A percentile compares a stretch with the other conserved stretches of the same genome.
Conservation (phyloP, 2,329 filamentous ascomycete genomes). For the Arthrobotrys sphaeroides region DNA sequence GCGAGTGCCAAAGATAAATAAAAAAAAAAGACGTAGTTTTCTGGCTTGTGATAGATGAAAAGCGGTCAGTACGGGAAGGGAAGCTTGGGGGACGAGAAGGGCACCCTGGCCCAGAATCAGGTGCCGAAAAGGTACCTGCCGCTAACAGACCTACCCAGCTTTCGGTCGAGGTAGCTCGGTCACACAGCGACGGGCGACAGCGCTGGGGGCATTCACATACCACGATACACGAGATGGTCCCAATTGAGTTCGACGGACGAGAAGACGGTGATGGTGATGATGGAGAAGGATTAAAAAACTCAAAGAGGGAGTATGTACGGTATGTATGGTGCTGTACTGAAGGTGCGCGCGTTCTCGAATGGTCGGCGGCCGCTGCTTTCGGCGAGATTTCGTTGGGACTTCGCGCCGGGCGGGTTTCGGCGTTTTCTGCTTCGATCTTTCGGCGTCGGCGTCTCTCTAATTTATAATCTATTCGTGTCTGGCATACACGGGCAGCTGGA, state of each 20-base stretch:
- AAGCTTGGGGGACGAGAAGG: slow-evolving; percentile 54
- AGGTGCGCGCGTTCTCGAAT: slow-evolving; percentile 14
- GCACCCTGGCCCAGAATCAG: slow-evolving; percentile 43
- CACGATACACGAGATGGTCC: background rate
- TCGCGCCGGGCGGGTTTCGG: background rate
- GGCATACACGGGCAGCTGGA: background rate
- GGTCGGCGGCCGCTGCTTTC: slow-evolving; percentile 30
- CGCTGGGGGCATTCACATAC: background rate
- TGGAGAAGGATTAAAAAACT: background rate
- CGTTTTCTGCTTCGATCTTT: too few relatives aligned
- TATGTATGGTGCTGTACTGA: background rate
- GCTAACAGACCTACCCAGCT: slow-evolving; percentile 30
- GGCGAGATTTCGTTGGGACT: slow-evolving; percentile 51
- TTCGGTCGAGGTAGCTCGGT: slow-evolving; percentile 11
- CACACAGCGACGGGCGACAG: slow-evolving; percentile 8
- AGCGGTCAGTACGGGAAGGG: slow-evolving; percentile 54
- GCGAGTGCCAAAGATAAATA: background rate
- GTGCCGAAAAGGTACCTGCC: slow-evolving; percentile 54
- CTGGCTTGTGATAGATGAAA: slow-evolving; percentile 55
- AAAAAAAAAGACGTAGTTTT: slow-evolving; percentile 10
- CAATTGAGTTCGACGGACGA: background rate
- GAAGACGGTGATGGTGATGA: background rate
- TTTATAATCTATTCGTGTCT: background rate
- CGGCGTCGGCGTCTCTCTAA: background rate
- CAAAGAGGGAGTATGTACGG: background rate